A percentile compares a stretch with the other conserved stretches of the same genome.
Evolutionary conservation across 108 stramenopile species (phyloP).

Genomic region (Cylindrotheca fusiformis): DNA sequence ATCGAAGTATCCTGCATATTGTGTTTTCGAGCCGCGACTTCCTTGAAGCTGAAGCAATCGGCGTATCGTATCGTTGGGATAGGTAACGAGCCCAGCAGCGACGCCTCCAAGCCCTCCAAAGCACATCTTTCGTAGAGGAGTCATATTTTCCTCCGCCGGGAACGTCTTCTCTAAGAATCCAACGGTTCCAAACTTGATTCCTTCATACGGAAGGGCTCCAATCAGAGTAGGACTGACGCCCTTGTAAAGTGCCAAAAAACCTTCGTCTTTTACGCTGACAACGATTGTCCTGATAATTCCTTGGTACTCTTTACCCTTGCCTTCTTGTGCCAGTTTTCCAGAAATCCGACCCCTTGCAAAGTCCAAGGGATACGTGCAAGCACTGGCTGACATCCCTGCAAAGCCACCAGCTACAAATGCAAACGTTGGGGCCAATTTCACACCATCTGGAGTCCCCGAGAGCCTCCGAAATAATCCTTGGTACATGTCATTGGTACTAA

Average conservation of each 20-base stretch:
- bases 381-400: slow-evolving; percentile 79
- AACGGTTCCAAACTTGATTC: slow-evolving; percentile 91
- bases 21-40: slow-evolving; percentile 63
- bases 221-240: slow-evolving; percentile 80
- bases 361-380: slow-evolving; percentile 84
- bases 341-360: slow-evolving; percentile 83
- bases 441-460: slow-evolving; percentile 13
- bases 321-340: slow-evolving; percentile 62
- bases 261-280: slow-evolving; percentile 78
- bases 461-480: slow-evolving; percentile 33
- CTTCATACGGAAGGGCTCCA: slow-evolving; percentile 88
- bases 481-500: slow-evolving; percentile 79
- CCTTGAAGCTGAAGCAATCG: slow-evolving; percentile 86
- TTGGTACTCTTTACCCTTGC: slow-evolving; percentile 61
- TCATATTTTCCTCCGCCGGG: slow-evolving; percentile 29
- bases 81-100: slow-evolving; percentile 76
- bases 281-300: slow-evolving; percentile 72
- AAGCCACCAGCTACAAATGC: slow-evolving; percentile 83
- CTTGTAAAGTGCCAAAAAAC: slow-evolving; percentile 72
- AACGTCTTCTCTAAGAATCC: slow-evolving; percentile 73
- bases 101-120: slow-evolving; percentile 85
- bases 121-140: slow-evolving; percentile 60
- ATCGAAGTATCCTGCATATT: slow-evolving; percentile 81
- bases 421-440: slow-evolving; percentile 35
- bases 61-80: slow-evolving; percentile 90